Conservation (phyloP, 148 eudicot species). For the Fagopyrum esculentum region DNA sequence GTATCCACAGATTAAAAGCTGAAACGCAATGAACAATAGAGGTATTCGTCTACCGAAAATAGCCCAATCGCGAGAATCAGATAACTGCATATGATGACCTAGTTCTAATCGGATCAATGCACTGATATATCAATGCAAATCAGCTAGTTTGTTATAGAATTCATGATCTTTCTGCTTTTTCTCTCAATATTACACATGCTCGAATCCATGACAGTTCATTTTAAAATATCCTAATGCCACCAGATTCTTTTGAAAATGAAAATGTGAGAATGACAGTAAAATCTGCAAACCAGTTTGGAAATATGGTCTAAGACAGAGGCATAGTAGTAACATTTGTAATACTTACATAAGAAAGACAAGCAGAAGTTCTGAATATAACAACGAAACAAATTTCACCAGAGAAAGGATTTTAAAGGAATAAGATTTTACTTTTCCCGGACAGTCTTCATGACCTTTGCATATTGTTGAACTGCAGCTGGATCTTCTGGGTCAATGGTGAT, state of each 20-base stretch:
- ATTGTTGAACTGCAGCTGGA: slow-evolving; percentile 76
- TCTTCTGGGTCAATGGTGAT: slow-evolving; percentile 87
- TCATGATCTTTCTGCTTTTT: neutral
- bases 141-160: neutral
- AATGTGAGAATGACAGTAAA: neutral
- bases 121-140: neutral
- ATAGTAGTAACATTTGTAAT: neutral
- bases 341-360: neutral
- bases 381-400: neutral
- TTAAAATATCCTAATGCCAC: neutral
- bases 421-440: slow-evolving; percentile 51
- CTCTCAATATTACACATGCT: neutral
- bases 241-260: neutral
- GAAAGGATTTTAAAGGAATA: neutral
- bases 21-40: neutral
- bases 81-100: neutral
- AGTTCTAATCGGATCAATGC: neutral
- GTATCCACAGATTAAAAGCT: neutral
- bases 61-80: neutral
- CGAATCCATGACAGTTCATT: neutral
- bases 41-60: neutral
- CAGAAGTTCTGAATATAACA: neutral
- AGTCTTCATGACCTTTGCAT: slow-evolving; percentile 86
- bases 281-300: neutral
- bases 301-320: neutral